A percentile compares a stretch with the other conserved stretches of the same genome.
Evolutionary conservation across 768 basidiomycete species (phyloP).

Genomic region (Thelephora aurantiotincta): DNA sequence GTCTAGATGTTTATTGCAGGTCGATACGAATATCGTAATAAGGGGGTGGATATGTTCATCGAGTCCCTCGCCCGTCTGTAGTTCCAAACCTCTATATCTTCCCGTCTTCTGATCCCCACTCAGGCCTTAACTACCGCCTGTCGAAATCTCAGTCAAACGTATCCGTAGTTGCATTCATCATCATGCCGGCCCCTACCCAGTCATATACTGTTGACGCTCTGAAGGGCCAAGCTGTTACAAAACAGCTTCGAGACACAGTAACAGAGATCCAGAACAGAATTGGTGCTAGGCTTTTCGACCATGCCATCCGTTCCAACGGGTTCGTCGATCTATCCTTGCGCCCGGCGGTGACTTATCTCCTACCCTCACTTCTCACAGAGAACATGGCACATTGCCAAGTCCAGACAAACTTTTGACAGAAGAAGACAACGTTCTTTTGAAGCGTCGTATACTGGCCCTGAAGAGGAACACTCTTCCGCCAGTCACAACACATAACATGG

Average conservation of each 20-base stretch:
- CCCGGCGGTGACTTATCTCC: not conserved
- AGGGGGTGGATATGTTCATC: constrained; percentile 99
- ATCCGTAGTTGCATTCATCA: constrained; percentile 96
- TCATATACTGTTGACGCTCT: constrained; percentile 97
- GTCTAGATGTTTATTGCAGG: constrained; percentile 95
- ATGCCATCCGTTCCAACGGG: constrained; percentile 88
- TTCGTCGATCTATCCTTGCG: constrained; percentile 20
- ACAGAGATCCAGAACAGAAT: constrained; percentile 91
- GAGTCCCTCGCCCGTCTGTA: constrained; percentile 79
- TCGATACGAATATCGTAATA: constrained; percentile 97
- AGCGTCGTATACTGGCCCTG: constrained; percentile 92
- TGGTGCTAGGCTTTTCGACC: constrained; percentile 85
- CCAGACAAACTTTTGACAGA: constrained; percentile 69
- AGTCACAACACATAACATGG: constrained; percentile 98
- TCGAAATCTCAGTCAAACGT: constrained; percentile 50
- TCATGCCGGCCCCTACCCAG: constrained; percentile 93
- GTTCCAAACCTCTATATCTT: not conserved
- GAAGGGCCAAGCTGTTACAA: constrained; percentile 94
- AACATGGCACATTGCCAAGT: constrained; percentile 60
- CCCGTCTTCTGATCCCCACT: not conserved
- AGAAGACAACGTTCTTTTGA: constrained; percentile 89
- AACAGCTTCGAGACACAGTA: constrained; percentile 91
- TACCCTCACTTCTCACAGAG: constrained; percentile 27
- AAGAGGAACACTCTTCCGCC: constrained; percentile 93
- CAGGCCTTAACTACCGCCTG: constrained; percentile 46